phyloP scores from a whole-genome alignment of 495 filamentous ascomycete species.

The Lasiosphaeriaceae sp. region DNA sequence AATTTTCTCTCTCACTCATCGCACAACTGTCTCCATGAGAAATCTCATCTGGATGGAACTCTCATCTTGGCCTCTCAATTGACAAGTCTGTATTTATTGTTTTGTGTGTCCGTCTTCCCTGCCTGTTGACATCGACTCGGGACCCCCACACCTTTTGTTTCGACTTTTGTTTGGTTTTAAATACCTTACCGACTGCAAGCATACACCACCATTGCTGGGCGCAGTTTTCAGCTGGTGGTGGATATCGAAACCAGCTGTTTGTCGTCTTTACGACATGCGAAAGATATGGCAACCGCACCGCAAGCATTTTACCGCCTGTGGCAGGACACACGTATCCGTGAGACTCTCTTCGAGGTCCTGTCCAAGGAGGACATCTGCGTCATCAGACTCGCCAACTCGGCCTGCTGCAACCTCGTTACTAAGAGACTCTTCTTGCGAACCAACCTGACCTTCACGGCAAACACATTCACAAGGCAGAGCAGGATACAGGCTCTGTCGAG shows the following conservation, averaged over 20 bases:
- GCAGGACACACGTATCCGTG: slow-evolving; percentile 46
- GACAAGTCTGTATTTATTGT: too few relatives aligned
- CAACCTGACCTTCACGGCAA: slow-evolving; percentile 62
- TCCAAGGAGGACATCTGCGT: slow-evolving; percentile 48
- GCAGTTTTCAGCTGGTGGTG: not conserved
- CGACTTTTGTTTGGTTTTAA: too few relatives aligned
- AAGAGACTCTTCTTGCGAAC: slow-evolving; percentile 50
- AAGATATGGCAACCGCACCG: slow-evolving; percentile 43
- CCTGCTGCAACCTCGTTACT: slow-evolving; percentile 50
- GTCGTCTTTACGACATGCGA: slow-evolving; percentile 39
- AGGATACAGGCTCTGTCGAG: slow-evolving; percentile 64
- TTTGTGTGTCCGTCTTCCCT: too few relatives aligned
- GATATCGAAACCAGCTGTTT: not conserved
- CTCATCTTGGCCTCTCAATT: too few relatives aligned
- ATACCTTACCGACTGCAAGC: too few relatives aligned
- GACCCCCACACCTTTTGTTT: too few relatives aligned
- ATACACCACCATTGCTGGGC: too few relatives aligned
- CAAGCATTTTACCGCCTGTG: slow-evolving; percentile 52
- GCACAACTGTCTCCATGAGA: too few relatives aligned
- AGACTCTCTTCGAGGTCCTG: slow-evolving; percentile 47
- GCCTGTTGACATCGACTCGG: too few relatives aligned
- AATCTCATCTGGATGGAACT: too few relatives aligned
- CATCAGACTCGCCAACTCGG: slow-evolving; percentile 45
- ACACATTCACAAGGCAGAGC: slow-evolving; percentile 64
- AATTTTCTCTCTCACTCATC: not conserved